Evolutionary conservation across 208 protist species (phyloP), one percentile per base, ranked within the genome.

Genomic region (Trypanosoma rangeli): DNA sequence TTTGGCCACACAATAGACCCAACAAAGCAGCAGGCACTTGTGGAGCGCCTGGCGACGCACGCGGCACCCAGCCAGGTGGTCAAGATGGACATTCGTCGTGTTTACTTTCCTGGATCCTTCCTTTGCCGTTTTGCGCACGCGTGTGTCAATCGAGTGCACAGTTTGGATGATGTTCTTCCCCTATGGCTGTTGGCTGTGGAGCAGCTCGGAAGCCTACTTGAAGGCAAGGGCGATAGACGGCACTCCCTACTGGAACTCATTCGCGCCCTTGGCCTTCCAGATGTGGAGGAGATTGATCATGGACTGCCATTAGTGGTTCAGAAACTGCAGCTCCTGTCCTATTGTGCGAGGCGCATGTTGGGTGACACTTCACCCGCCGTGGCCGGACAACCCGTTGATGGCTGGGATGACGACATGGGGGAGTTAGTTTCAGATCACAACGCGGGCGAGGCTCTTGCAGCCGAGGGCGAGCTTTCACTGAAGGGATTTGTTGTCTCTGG

Each of bases 31-130:
- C 22, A 54, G 16, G 42, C 33, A 18, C 65, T 71, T 53, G 52
- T 77, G 56, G 44, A 71, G 44, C 64, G 59, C n/a, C 24, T 77
- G 9, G 28, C 31, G 56, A 56, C 13, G 31, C 33, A 67, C 39
- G 46, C 46, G 22, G 26, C 5, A 48, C 4, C 29, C 9, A n/a
- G 20, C 28, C 33, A 46, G 26, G 5, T 15, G 39, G 54, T 56
- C 24, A 58, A 53, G 16, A 13, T 0, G 33, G 78, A 82, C 63
- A 66, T 82, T 33, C 86, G 90, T 13, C 42, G 48, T 50, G 73
- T 75, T 24, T 95, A 95, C 73, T 87, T 89, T 37, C 90, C 90
- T 1, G 80, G 83, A 29, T 93, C 90, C 8, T 75, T 95, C 26
- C 76, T 93, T 54, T 79, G 78, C 20, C 86, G 90, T 54, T 87